Evolutionary conservation across 768 basidiomycete genomes (phyloP), one percentile per base, ranked within the genome.

Genomic region (Auricularia sp.): DNA sequence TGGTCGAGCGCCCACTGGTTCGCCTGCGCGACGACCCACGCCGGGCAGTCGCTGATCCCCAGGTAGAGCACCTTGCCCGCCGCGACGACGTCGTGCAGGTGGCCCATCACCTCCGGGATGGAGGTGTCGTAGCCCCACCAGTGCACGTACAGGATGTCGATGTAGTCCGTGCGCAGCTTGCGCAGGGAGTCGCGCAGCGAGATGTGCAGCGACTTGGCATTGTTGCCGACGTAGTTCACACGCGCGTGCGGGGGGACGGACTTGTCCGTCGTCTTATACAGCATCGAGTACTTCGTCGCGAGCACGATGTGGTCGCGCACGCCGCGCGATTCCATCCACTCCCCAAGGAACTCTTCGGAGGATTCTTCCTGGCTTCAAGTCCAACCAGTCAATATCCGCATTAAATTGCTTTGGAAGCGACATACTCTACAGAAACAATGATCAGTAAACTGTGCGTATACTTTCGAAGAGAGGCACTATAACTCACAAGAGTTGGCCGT

Each of bases 1-100:
- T 83, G 78, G 36, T 76, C 74, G 0, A 79, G 73, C 13, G 83
- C 82, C 63, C 82, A 84, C 63, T 79, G 76, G 69, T 85, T 84
- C 3, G 79, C 80, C 62, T 75, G 73, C 4, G 78, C 64, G 7
- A 82, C 81, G 1, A 83, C 68, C 81, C 82, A 83, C 0, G 82
- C 81, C 0, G 81, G 81, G 1, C 77, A 71, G 61, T 82, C 76
- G 14, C 76, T 77, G 33, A 18, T 18, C 8, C 56, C 64, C 3
- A 70, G 69, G 64, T 74, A 73, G 8, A 73, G 70, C 13, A 75
- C 72, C 67, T 78, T 76, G 37, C 77, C 75, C 18, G 64, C 47
- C 47, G 64, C 69, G 67, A 77, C 76, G 37, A 77, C 62, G 54
- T 73, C 68, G 66, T 77, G 70, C 16, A 78, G 64, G 16, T 61